A percentile compares a stretch with the other conserved stretches of the same genome.
phyloP scores from a whole-genome alignment of 495 filamentous ascomycete species.

The Hypoxylon perforatum region DNA sequence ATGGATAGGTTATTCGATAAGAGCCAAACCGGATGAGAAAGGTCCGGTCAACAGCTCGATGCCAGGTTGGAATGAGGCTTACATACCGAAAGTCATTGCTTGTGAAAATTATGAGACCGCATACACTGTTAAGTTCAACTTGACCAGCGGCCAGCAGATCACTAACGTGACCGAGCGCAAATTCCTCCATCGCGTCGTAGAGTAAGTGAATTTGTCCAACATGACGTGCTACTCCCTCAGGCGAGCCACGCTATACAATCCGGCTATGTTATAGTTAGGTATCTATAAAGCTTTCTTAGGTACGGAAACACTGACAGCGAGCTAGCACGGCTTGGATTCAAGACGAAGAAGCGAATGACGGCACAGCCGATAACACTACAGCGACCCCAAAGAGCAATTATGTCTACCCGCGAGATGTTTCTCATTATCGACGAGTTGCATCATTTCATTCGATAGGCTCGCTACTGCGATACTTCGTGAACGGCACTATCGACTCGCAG shows the following conservation, averaged over 20 bases:
- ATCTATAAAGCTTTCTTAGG: background rate
- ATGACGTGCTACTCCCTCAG: too few relatives aligned
- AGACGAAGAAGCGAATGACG: conserved; percentile 46
- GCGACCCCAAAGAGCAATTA: conserved; percentile 49
- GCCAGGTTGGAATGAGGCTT: conserved; percentile 43
- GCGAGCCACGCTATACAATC: background rate
- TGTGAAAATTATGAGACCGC: conserved; percentile 53
- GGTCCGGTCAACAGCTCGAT: conserved; percentile 34
- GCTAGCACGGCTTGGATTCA: conserved; percentile 47
- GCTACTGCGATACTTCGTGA: conserved; percentile 47
- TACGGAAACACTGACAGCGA: conserved; percentile 17
- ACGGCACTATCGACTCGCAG: conserved; percentile 49
- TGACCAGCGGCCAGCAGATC: conserved; percentile 41
- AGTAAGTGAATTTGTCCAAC: conserved; percentile 24
- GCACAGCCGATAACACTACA: conserved; percentile 52
- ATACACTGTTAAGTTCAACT: conserved; percentile 50
- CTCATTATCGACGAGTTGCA: conserved; percentile 45
- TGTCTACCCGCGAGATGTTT: conserved; percentile 43
- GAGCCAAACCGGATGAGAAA: conserved; percentile 34
- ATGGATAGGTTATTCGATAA: conserved; percentile 49
- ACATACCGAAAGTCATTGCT: conserved; percentile 51
- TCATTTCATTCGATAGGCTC: conserved; percentile 51
- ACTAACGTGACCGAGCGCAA: conserved; percentile 43
- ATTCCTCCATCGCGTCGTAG: conserved; percentile 46
- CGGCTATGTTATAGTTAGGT: background rate